Evolutionary conservation across 2,329 filamentous ascomycete genomes (phyloP).

Genomic region (Trichoderma atroviride): DNA sequence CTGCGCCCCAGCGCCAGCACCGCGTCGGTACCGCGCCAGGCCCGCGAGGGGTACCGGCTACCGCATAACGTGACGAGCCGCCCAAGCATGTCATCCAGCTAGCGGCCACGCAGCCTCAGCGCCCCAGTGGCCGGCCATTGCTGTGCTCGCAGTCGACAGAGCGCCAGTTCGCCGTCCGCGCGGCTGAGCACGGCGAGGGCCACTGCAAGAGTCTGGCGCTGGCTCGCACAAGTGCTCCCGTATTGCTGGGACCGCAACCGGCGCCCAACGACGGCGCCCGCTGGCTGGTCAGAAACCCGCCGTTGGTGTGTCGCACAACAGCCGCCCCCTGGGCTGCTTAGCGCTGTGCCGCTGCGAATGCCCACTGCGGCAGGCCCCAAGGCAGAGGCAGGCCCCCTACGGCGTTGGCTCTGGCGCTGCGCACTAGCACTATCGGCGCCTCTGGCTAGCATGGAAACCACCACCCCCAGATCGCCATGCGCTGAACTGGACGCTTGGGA

Average conservation of each 20-base stretch:
- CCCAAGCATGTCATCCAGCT: slow-evolving; percentile 22
- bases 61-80: slow-evolving; percentile 24
- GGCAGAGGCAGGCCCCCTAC: background rate
- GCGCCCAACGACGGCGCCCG: slow-evolving; percentile 16
- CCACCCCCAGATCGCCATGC: slow-evolving; percentile 23
- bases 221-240: slow-evolving; percentile 4
- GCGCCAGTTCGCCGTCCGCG: slow-evolving; percentile 4
- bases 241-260: slow-evolving; percentile 21
- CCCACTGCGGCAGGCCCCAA: background rate
- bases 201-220: background rate
- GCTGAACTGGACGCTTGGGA: background rate
- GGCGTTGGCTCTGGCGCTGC: background rate
- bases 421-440: background rate
- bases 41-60: background rate
- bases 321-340: slow-evolving; percentile 7
- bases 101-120: background rate
- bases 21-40: background rate
- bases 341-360: background rate
- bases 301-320: slow-evolving; percentile 26
- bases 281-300: slow-evolving; percentile 13
- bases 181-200: slow-evolving; percentile 13
- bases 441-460: background rate
- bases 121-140: slow-evolving; percentile 9
- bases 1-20: background rate
- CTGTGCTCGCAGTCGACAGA: background rate